These are phyloP conservation scores for Xylaria hypoxylon DNA, from an alignment of 2,329 filamentous ascomycete species.

Conservation along the genomic window DNA sequence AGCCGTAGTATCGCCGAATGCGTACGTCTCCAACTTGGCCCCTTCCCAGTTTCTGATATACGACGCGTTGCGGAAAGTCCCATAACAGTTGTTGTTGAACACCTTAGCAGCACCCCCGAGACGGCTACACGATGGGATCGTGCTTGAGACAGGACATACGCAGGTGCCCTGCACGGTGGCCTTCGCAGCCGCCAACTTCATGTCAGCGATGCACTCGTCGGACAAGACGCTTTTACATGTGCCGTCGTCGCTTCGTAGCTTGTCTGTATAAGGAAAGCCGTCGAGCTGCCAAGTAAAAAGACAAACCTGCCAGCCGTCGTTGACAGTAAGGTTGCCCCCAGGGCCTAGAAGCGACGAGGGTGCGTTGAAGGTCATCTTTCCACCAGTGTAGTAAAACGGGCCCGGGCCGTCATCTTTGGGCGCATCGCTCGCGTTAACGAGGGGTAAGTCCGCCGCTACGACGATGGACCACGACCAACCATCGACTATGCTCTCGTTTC, in stretches of 20 bases:
- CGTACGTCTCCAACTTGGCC: background rate
- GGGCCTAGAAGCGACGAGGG: background rate
- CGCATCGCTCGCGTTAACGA: background rate
- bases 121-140: background rate
- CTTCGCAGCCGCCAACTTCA: background rate
- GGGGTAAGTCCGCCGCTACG: slow-evolving; percentile 3
- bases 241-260: slow-evolving; percentile 1
- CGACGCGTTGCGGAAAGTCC: background rate
- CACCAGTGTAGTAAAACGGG: background rate
- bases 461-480: slow-evolving; percentile 16
- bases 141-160: background rate
- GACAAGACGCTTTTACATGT: background rate
- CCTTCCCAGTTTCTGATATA: background rate
- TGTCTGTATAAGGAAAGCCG: background rate
- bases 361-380: background rate
- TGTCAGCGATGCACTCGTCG: background rate
- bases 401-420: background rate
- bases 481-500: background rate
- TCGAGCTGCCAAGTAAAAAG: background rate
- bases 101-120: background rate
- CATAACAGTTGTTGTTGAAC: background rate
- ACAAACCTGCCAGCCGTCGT: background rate
- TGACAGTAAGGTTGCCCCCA: background rate
- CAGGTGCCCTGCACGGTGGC: background rate
- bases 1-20: background rate